These are phyloP conservation scores for Ogataea minuta DNA, from an alignment of 805 yeast genomes.

Conservation along the genomic window DNA sequence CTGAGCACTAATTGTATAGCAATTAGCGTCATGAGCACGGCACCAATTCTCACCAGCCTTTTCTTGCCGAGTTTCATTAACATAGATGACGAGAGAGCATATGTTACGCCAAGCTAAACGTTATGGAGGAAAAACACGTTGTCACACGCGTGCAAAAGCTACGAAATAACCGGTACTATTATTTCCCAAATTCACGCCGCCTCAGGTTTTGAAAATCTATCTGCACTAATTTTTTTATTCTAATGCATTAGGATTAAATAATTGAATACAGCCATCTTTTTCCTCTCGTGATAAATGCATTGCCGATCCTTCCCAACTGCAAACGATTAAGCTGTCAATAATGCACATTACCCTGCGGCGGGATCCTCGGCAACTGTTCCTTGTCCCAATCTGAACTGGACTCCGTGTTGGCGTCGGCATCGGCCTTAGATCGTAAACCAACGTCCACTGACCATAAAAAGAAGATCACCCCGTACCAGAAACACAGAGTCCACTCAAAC, in stretches of 20 bases:
- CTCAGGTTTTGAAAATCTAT: no score
- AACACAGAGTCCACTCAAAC: conserved; percentile 87
- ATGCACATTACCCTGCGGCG: conserved; percentile 4
- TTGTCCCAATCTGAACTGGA: conserved; percentile 7
- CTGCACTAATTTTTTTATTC: no score
- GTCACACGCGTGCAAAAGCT: no score
- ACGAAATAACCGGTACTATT: no score
- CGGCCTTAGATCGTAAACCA: conserved; percentile 20
- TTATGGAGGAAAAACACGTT: no score
- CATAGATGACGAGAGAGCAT: neutral
- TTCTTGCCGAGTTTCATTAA: neutral
- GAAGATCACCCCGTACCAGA: conserved; percentile 73
- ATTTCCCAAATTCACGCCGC: no score
- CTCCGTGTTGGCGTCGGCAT: conserved; percentile 5
- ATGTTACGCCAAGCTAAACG: no score
- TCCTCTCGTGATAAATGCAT: neutral
- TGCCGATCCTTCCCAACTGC: neutral
- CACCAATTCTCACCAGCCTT: conserved; percentile 4
- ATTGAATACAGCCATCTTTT: no score
- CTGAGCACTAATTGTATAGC: neutral
- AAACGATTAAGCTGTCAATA: neutral
- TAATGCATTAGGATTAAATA: no score
- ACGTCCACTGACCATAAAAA: conserved; percentile 67
- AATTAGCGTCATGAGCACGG: neutral
- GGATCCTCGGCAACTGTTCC: neutral